phyloP scores from a whole-genome alignment of 1,284 basidiomycete genomes.

The Heterobasidion occidentale region DNA sequence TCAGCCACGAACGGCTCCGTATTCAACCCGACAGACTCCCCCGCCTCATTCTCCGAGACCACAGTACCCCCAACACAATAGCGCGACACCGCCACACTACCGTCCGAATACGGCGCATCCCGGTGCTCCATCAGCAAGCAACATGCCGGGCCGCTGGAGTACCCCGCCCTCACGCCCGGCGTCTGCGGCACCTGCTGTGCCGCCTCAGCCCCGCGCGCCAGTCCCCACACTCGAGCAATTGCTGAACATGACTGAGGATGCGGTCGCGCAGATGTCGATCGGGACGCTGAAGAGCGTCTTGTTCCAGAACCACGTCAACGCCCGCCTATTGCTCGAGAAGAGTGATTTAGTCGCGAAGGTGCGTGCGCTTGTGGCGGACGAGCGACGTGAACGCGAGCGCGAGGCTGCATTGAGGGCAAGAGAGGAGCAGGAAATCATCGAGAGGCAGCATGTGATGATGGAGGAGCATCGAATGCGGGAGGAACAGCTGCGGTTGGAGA shows the following conservation, averaged over 20 bases:
- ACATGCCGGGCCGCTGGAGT: neutral
- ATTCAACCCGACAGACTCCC: constrained; percentile 10
- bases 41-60: constrained; percentile 15
- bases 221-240: constrained; percentile 57
- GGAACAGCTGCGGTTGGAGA: constrained; percentile 21
- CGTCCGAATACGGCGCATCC: constrained; percentile 7
- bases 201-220: constrained; percentile 17
- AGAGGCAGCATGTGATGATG: constrained; percentile 26
- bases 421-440: constrained; percentile 30
- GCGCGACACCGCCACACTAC: constrained; percentile 12
- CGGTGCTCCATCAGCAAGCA: neutral
- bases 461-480: constrained; percentile 27
- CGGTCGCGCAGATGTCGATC: constrained; percentile 1
- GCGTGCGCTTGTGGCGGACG: constrained; percentile 53
- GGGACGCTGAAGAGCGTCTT: constrained; percentile 52
- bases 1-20: constrained; percentile 6
- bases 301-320: constrained; percentile 63
- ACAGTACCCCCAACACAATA: constrained; percentile 8
- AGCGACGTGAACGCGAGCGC: constrained; percentile 47
- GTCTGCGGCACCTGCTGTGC: constrained; percentile 18
- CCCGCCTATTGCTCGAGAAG: constrained; percentile 60
- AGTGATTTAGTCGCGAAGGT: constrained; percentile 70
- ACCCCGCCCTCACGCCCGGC: constrained; percentile 16
- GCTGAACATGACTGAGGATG: constrained; percentile 41
- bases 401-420: constrained; percentile 37